These are phyloP conservation scores for Fusarium bulbicola DNA, from an alignment of 2,329 filamentous ascomycete species.

Conservation along the genomic window DNA sequence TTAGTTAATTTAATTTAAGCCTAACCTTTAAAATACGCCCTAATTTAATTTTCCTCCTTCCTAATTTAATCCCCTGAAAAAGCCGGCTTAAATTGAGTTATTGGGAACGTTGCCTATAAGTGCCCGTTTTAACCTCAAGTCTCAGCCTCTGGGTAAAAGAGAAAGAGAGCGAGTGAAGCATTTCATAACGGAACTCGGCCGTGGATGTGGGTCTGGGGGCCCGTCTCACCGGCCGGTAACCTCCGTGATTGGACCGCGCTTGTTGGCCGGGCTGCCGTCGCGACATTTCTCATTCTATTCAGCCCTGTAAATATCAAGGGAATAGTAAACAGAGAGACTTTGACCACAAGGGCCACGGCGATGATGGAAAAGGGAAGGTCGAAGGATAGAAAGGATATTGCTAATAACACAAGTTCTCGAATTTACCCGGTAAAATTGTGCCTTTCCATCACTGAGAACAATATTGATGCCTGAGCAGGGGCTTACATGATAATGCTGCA, in stretches of 20 bases:
- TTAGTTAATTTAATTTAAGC: too few species aligned
- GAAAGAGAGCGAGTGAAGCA: neutral
- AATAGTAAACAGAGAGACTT: neutral
- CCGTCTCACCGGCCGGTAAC: constrained; percentile 30
- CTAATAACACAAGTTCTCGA: neutral
- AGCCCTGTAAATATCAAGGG: constrained; percentile 23
- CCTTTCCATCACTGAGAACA: neutral
- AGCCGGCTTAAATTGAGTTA: too few species aligned
- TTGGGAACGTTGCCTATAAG: too few species aligned
- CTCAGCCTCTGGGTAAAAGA: neutral
- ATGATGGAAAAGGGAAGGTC: neutral
- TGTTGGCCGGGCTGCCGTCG: constrained; percentile 18
- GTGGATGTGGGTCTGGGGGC: constrained; percentile 17
- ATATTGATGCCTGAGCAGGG: constrained; percentile 14
- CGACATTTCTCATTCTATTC: constrained; percentile 9
- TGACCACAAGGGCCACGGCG: neutral
- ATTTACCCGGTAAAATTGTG: neutral
- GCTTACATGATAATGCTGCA: neutral
- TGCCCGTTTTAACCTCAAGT: neutral
- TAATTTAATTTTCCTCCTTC: too few species aligned
- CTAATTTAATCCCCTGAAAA: too few species aligned
- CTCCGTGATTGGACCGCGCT: constrained; percentile 39
- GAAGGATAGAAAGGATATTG: neutral
- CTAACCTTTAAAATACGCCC: too few species aligned
- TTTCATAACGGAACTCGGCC: constrained; percentile 28